Evolutionary conservation across 2,329 filamentous ascomycete species (phyloP), one percentile per base, ranked within the genome.

Genomic region (Ascosphaera apis): DNA sequence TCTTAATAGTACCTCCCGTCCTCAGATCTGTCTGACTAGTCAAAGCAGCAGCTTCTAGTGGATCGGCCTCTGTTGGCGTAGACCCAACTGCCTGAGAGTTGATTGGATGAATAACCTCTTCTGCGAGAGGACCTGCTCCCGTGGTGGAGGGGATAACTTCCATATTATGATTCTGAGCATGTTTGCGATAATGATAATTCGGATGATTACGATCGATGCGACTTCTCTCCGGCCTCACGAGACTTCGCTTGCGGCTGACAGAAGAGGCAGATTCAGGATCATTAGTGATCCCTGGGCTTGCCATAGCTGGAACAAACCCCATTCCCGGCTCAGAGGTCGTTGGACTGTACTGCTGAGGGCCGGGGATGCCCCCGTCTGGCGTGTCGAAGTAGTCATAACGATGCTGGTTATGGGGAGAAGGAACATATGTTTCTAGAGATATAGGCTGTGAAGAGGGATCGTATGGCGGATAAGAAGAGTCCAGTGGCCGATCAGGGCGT

Each of bases 141-240:
- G 88, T 95, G 4, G 81, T 78, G 0, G 88, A 95, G 1, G 91
- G 88, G 43, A 82, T 65, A 3, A 83, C 77, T 37, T 76, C 67
- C 83, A 98, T 93, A 43, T 86, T 79, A 5, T 6, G 11, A 25
- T 25, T 25, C 47, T 83, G 79, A 7, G 91, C 83, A 68, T 92
- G 84, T 53, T 91, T 79, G 45, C 82, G 74, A 56, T 98, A 98
- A 57, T 93, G 70, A 51, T 93, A 98, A 54, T 95, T 91, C 11
- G 84, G 83, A 52, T 95, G 83, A 46, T 84, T 78, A 43, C 67
- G 73, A 46, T 84, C 78, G 45, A 91, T 81, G 45, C 78, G 72
- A 48, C 77, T 77, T 44, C 88, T 72, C 57, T 98, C 88, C 1
- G 88, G 88, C 41, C 79, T 69, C 50, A 98, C 75, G 43, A 98